These are phyloP conservation scores for Apiospora koreana DNA, from an alignment of 2,329 filamentous ascomycete species.

Conservation along the genomic window DNA sequence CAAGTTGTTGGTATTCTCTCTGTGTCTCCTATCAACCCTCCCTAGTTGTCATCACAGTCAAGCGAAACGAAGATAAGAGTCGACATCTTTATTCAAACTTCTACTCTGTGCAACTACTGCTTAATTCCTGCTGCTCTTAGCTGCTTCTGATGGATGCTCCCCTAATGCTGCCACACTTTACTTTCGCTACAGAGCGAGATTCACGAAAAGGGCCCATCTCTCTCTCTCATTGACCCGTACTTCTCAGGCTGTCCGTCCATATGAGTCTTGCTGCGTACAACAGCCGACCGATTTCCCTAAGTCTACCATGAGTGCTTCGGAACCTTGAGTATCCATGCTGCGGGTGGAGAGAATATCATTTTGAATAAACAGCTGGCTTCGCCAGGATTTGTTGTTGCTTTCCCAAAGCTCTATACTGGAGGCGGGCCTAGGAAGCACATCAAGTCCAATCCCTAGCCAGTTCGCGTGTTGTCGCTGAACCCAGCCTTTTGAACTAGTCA, in stretches of 20 bases:
- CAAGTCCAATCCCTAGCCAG: neutral
- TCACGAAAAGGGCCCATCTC: neutral
- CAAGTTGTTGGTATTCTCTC: neutral
- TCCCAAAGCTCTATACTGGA: neutral
- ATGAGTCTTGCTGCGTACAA: neutral
- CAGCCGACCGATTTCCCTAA: neutral
- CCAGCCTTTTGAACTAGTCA: neutral
- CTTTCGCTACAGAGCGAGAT: neutral
- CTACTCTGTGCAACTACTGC: conserved; percentile 6
- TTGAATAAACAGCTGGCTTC: neutral
- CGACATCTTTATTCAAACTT: conserved; percentile 7
- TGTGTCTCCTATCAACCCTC: neutral
- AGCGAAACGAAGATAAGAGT: neutral
- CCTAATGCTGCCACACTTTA: neutral
- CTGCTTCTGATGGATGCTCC: neutral
- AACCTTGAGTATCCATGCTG: neutral
- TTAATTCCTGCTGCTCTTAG: neutral
- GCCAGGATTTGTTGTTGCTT: neutral
- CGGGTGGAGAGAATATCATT: neutral
- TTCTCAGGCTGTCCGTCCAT: neutral
- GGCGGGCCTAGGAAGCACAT: neutral
- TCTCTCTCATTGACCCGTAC: neutral
- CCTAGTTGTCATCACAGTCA: neutral
- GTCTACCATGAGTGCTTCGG: neutral
- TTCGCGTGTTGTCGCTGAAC: neutral